phyloP scores from a whole-genome alignment of 2,329 filamentous ascomycete species.

The Tolypocladium tundrense region DNA sequence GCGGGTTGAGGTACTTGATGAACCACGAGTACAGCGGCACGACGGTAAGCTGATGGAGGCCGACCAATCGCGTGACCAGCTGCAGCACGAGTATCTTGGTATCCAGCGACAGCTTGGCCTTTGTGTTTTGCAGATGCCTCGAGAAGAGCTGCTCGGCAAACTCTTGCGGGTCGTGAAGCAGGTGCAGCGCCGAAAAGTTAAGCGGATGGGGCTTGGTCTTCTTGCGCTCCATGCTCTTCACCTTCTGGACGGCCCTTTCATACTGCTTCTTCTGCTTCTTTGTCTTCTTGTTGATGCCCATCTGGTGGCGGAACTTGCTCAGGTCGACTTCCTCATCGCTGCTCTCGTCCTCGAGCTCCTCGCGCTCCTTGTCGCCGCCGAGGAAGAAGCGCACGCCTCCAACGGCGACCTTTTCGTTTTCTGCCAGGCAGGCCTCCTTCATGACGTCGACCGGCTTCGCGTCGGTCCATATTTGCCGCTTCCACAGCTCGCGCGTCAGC shows the following conservation, averaged over 20 bases:
- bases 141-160: constrained; percentile 85
- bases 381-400: constrained; percentile 91
- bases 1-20: constrained; percentile 80
- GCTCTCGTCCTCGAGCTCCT: constrained; percentile 83
- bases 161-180: constrained; percentile 87
- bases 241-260: constrained; percentile 69
- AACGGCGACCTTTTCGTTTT: constrained; percentile 86
- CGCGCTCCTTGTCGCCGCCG: constrained; percentile 89
- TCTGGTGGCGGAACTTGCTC: constrained; percentile 70
- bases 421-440: constrained; percentile 81
- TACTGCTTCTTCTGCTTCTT: constrained; percentile 76
- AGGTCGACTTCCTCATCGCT: constrained; percentile 75
- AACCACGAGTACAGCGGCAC: constrained; percentile 94
- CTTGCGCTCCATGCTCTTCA: constrained; percentile 77
- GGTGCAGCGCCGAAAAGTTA: constrained; percentile 92
- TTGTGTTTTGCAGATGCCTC: constrained; percentile 82
- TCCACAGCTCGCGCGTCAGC: constrained; percentile 91
- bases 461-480: constrained; percentile 91
- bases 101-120: constrained; percentile 75
- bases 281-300: constrained; percentile 91
- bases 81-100: constrained; percentile 86
- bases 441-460: constrained; percentile 94
- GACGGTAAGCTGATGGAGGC: constrained; percentile 83
- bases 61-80: constrained; percentile 81
- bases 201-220: constrained; percentile 79